A percentile compares a stretch with the other conserved stretches of the same genome.
Conservation (phyloP, 345 rosid genomes). For the Salix dunnii region DNA sequence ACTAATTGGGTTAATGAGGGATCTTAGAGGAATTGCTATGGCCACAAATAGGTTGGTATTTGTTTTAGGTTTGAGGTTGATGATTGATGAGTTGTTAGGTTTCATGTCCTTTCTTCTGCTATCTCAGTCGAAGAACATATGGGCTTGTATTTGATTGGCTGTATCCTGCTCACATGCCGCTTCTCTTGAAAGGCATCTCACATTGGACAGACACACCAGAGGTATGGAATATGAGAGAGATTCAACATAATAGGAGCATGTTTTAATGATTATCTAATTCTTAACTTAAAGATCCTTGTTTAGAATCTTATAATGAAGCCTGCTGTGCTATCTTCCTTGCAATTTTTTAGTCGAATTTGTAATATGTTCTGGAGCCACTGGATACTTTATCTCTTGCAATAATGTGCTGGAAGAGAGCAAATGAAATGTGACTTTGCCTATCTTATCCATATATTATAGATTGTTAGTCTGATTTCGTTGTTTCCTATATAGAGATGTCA, state of each 20-base stretch:
- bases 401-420: neutral
- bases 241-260: neutral
- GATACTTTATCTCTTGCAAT: neutral
- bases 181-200: conserved; percentile 86
- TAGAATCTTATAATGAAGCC: neutral
- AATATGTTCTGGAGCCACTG: neutral
- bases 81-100: conserved; percentile 1
- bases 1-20: conserved; percentile 91
- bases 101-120: conserved; percentile 4
- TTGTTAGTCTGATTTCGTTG: neutral
- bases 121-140: conserved; percentile 82
- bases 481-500: neutral
- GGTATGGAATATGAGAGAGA: conserved; percentile 41
- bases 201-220: conserved; percentile 96
- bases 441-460: neutral
- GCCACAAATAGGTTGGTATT: conserved; percentile 75
- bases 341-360: neutral
- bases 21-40: conserved; percentile 96
- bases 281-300: neutral
- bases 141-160: conserved; percentile 96
- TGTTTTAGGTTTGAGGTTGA: neutral
- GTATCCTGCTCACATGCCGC: conserved; percentile 92
- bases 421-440: neutral
- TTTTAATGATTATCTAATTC: neutral
- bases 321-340: neutral